Base-by-base conservation (phyloP, 1,284 basidiomycete species). In the Microbotryum violaceum region DNA sequence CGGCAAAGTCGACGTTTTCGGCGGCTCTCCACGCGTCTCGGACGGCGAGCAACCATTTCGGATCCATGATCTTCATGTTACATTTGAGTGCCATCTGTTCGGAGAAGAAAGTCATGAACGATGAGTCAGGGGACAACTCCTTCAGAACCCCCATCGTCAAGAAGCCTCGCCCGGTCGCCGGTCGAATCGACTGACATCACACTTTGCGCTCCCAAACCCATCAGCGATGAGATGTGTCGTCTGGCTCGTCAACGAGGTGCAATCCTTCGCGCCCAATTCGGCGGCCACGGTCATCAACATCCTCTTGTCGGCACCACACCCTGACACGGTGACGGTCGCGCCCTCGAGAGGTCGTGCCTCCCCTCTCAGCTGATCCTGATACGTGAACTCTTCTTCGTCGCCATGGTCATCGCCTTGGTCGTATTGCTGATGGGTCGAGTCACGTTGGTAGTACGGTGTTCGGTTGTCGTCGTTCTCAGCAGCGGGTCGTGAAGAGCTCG, bases 151-250 rank as follows among this genome's bases (percentile, higher is more conserved):
- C 18, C 12, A 45, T 23, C 29, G 51, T 27, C 23, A 58, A 51
- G n/a, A 16, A 42, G 23, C 44, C 31, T 46, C 49, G 27, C 33
- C 29, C 20, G 7, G 45, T 23, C 27, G 27, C 27, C 27, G 27
- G 27, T 62, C 49, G 27, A 45, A 50, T 23, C 37, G 16, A 74
- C 80, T 55, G 48, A 82, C 87, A 72, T 73, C 77, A 72, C 91
- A 91, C 73, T 91, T 91, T n/a, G 84, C 80, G 27, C 87, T 84
- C 7, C 86, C 86, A 64, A 85, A 83, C 20, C 77, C 76, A 31
- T 76, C 78, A 1, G 88, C 86, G 51, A 91, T 78, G 45, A 91
- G 80, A 75, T 91, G 88, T 0, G 89, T 91, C 31, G 88, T 86
- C 56, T 80, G 80, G 72, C 88, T 86, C 0, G 87, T 90, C 58